Base-by-base conservation (phyloP, 164 flowering plant species). In the Vitis amurensis region DNA sequence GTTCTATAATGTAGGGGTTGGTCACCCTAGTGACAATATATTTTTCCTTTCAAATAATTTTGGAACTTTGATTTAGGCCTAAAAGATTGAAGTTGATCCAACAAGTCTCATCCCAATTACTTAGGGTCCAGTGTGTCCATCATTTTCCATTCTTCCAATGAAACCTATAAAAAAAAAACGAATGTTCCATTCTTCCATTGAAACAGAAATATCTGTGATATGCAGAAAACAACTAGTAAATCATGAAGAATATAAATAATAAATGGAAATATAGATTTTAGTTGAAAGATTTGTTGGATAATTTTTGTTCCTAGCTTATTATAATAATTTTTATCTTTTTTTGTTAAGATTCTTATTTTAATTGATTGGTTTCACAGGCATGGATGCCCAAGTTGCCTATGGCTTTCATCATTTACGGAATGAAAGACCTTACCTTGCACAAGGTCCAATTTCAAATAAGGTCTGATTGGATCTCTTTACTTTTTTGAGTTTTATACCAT, bases 361-460 rank as follows among this genome's bases (percentile, higher is more conserved):
- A 31, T 65, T 30, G 29, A 58, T 66, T 62, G 57, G 19, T 68
- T 31, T 4, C 73, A 50, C 83, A 94, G 98, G 98, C 73, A 95
- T 96, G 99, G 99, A 96, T 83, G 99, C 99, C 9, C 97, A 89
- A 76, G 96, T 96, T 71, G 97, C 99, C 72, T 96, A 93, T 83
- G 98, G 98, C 55, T 96, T 96, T 83, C 99, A 96, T 73, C 87
- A 89, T 80, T 78, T 96, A 73, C 97, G 99, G 55, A 86, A 96
- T 82, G 94, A 93, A 69, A 96, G 89, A 61, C 98, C 99, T 30
- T 86, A 87, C 78, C 92, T 96, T 74, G 98, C 99, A 50, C 91
- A 91, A 63, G 99, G 99, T 55, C 98, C 97, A 69, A 79, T 93
- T 59, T 37, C 99, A 67, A 96, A 96, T 73, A 93, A 96, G 98